Conservation (phyloP, 2,329 filamentous ascomycete genomes). For the Epichloe aotearoae region DNA sequence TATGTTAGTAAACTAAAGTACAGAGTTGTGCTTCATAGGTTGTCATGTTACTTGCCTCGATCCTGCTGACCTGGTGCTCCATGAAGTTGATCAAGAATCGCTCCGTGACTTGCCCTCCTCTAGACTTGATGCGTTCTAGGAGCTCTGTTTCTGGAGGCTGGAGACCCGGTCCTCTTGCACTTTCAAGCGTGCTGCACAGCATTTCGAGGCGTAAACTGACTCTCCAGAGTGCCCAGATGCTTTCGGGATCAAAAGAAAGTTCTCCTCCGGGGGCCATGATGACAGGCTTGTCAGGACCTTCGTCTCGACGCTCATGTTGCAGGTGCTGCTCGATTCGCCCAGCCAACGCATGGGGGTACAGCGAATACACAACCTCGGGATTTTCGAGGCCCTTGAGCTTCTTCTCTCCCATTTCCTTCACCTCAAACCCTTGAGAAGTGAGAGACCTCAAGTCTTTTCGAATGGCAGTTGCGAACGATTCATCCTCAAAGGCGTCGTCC, state of each 20-base stretch:
- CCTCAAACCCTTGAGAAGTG: constrained; percentile 85
- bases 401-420: constrained; percentile 89
- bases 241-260: constrained; percentile 64
- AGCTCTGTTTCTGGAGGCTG: constrained; percentile 74
- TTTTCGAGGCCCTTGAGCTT: constrained; percentile 97
- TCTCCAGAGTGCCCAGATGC: constrained; percentile 82
- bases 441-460: constrained; percentile 77
- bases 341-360: constrained; percentile 81
- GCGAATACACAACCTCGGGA: constrained; percentile 85
- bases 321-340: constrained; percentile 63
- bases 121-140: constrained; percentile 51
- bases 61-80: constrained; percentile 88
- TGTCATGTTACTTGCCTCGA: constrained; percentile 54
- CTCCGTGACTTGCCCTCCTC: constrained; percentile 79
- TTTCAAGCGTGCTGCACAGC: constrained; percentile 81
- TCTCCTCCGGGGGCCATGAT: constrained; percentile 51
- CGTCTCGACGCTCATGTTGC: constrained; percentile 30
- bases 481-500: constrained; percentile 58
- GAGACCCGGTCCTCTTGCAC: constrained; percentile 45
- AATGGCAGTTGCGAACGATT: constrained; percentile 61
- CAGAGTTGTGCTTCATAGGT: not conserved
- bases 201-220: constrained; percentile 83
- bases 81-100: constrained; percentile 77
- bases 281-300: constrained; percentile 42
- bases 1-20: not conserved